Evolutionary conservation across 2,329 filamentous ascomycete genomes (phyloP), one percentile per base, ranked within the genome.

Genomic region (Xylariaceae sp.): DNA sequence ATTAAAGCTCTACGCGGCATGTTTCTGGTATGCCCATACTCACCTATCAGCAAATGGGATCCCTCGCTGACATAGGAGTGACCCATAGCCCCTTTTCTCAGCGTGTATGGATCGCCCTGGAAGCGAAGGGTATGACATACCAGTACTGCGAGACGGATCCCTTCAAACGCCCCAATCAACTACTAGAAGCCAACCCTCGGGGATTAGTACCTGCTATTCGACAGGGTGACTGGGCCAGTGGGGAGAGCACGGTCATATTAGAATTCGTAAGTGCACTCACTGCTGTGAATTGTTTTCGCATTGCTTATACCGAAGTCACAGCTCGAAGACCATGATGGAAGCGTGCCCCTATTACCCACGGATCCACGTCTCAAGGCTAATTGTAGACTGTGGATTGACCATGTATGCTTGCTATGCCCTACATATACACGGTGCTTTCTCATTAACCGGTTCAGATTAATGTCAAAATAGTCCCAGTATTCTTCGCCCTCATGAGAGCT

Each of bases 101-200:
- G 71, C 85, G 90, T 15, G 88, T 94, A 30, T 96, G 91, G 91
- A 94, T 96, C 64, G 88, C 90, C 0, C 80, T 96, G 42, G 90
- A 96, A 72, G 79, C 86, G 67, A 94, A 94, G 72, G 82, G 84
- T 15, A 80, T 94, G 7, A 77, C 83, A 44, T 96, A 96, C 70
- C 89, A 95, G 71, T 96, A 95, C 73, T 87, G 91, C 67, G 91
- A 96, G 74, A 86, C 90, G 51, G 88, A 95, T 69, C 88, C 90
- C 6, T 92, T 90, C 70, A 84, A 86, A 66, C 88, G 89, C 63
- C 88, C 84, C 7, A 70, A 71, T 48, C 70, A 73, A 11, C 76
- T 93, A 35, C 79, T 92, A 23, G 88, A 91, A 64, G 84, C 91
- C 54, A 93, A 92, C 66, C 88, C 89, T 1, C 79, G 87, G 56